Conservation (phyloP, 1,284 basidiomycete species). For the Pseudozyma tsukubaensis region DNA sequence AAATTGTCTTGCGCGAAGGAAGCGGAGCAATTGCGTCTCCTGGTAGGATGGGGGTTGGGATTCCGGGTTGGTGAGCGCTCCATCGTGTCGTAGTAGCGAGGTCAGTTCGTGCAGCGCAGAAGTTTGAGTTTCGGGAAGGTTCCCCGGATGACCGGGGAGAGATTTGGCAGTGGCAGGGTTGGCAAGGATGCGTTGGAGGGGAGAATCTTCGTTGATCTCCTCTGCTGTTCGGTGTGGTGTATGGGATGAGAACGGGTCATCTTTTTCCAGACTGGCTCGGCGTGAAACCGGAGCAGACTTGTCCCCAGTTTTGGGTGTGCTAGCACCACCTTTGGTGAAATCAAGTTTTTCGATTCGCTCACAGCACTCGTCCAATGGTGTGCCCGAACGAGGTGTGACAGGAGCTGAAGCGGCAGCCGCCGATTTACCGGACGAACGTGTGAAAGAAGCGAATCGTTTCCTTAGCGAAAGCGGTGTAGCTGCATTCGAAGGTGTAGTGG, state of each 20-base stretch:
- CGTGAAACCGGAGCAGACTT: constrained; percentile 19
- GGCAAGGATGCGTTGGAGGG: constrained; percentile 21
- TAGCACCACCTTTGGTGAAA: constrained; percentile 11
- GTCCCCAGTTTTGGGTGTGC: constrained; percentile 2
- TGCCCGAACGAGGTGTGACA: constrained; percentile 11
- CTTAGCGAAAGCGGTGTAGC: constrained; percentile 18
- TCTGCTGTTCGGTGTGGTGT: constrained; percentile 2
- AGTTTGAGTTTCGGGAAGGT: constrained; percentile 50
- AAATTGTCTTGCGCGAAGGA: constrained; percentile 63
- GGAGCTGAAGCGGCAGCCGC: constrained; percentile 11
- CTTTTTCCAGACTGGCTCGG: constrained; percentile 5
- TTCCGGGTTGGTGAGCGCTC: constrained; percentile 27
- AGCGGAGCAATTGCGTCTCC: constrained; percentile 58
- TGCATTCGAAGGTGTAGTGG: background rate
- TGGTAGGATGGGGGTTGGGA: constrained; percentile 40
- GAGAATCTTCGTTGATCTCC: constrained; percentile 28
- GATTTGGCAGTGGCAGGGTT: constrained; percentile 27
- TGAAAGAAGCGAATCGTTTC: constrained; percentile 35
- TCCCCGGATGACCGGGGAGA: constrained; percentile 61
- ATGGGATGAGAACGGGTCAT: constrained; percentile 9
- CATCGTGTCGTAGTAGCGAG: constrained; percentile 28
- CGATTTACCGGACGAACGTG: constrained; percentile 34
- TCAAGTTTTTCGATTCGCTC: constrained; percentile 26
- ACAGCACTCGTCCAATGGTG: constrained; percentile 12
- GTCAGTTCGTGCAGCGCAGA: constrained; percentile 50